Conservation (phyloP, 2,329 filamentous ascomycete genomes). For the Fusarium tjaetaba region DNA sequence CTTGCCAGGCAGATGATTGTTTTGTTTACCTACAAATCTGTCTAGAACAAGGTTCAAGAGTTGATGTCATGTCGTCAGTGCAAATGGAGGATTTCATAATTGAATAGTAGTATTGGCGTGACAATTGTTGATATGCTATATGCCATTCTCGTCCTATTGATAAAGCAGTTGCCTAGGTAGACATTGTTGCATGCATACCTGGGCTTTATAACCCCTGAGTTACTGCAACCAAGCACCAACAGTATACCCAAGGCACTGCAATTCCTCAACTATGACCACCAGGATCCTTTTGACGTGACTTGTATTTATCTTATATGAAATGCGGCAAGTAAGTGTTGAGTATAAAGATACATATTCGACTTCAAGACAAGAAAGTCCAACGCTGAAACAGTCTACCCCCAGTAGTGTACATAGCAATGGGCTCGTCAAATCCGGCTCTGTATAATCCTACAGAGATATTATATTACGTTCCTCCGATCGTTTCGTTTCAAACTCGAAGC, state of each 20-base stretch:
- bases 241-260: neutral
- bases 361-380: neutral
- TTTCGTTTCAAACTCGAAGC: constrained; percentile 53
- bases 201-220: neutral
- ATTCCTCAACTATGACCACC: neutral
- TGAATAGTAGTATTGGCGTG: neutral
- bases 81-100: too few relatives aligned
- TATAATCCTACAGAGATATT: neutral
- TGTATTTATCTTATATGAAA: neutral
- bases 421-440: constrained; percentile 2
- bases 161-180: neutral
- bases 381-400: constrained; percentile 1
- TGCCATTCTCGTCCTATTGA: neutral
- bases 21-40: neutral
- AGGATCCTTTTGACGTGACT: neutral
- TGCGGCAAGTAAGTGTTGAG: neutral
- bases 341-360: neutral
- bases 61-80: neutral
- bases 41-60: neutral
- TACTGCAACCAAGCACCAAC: neutral
- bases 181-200: neutral
- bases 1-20: neutral
- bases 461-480: constrained; percentile 37
- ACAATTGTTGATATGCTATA: neutral
- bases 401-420: neutral